Percentiles rank a stretch among this genome's conserved stretches.
Evolutionary conservation across 1,284 basidiomycete genomes (phyloP).

Genomic region (Naganishia liquefaciens): DNA sequence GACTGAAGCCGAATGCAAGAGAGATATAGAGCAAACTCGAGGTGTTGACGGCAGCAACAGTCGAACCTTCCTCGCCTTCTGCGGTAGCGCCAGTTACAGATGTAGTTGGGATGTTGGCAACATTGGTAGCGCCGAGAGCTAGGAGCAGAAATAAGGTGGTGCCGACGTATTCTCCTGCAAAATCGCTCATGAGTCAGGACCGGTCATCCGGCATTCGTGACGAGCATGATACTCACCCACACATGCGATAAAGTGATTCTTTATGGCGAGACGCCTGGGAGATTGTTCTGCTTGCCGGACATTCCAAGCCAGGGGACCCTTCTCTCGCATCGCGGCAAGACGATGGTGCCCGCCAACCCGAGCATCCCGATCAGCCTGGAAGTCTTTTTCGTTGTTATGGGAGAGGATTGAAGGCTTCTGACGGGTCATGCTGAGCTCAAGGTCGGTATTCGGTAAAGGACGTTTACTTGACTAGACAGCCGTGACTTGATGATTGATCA

Average conservation of each 20-base stretch:
- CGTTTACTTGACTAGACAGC: background rate
- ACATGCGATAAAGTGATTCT: slow-evolving; percentile 51
- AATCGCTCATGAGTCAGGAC: background rate
- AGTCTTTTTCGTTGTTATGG: slow-evolving; percentile 8
- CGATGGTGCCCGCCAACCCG: background rate
- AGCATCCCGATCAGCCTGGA: background rate
- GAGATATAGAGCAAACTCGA: slow-evolving; percentile 54
- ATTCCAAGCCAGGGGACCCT: slow-evolving; percentile 35
- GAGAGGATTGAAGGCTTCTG: slow-evolving; percentile 9
- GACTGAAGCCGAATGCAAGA: slow-evolving; percentile 56
- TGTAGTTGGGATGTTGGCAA: slow-evolving; percentile 48
- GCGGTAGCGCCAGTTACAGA: slow-evolving; percentile 46
- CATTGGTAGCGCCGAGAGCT: slow-evolving; percentile 52
- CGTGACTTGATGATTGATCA: too few relatives aligned
- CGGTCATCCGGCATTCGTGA: background rate
- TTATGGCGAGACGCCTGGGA: slow-evolving; percentile 41
- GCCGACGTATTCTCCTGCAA: slow-evolving; percentile 55
- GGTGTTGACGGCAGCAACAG: slow-evolving; percentile 44
- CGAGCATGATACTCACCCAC: slow-evolving; percentile 27
- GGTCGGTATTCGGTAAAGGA: background rate
- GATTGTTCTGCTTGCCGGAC: slow-evolving; percentile 36
- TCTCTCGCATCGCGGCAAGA: background rate
- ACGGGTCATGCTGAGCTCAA: slow-evolving; percentile 7
- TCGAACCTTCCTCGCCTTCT: slow-evolving; percentile 39
- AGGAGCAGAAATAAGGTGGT: slow-evolving; percentile 56